Evolutionary conservation across 345 rosid genomes (phyloP), one percentile per base, ranked within the genome.

Genomic region (Acer yangbiense): DNA sequence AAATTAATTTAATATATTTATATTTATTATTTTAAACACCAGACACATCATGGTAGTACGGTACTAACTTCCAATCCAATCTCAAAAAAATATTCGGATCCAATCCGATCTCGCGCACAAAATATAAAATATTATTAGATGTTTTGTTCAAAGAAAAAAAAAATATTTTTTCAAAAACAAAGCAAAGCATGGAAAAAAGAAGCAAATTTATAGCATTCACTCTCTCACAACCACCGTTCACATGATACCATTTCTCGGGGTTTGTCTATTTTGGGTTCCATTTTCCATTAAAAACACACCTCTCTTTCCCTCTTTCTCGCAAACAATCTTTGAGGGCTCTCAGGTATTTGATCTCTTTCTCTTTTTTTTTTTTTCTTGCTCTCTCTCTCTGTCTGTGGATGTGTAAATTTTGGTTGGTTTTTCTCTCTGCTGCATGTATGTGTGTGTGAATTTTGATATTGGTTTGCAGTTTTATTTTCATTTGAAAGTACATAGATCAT

Each of bases 281-380:
- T 44, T 44, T 44, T 20, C 6, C 7, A 25, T 62, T 62, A 65
- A 41, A 74, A 25, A 48, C 43, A 0, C 54, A 63, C 29, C 32
- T 17, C 27, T 72, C 20, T 41, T 65, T 17, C 50, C 2, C 48
- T 27, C 68, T 58, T 7, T 48, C 46, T 6, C 64, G 9, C 48
- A 35, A 48, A 48, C 27, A 65, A 74, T 60, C 77, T 46, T 46
- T 3, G 58, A 48, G 54, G 41, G n/a, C 29, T 74, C n/a, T 74
- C 69, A 46, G 77, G 70, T 74, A 63, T 18, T 74, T 50, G 17
- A 62, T 62, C 21, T 73, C 68, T 61, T 16, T n/a, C 66, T 25
- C 11, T 9, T 43, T 1, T 41, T 8, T 1, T 8, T 43, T 50
- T 13, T 32, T 29, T 18, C 29, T n/a, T 18, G 14, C 27, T 54